These are phyloP conservation scores for Multifurca ochricompacta DNA, from an alignment of 768 basidiomycete species.

Conservation along the genomic window DNA sequence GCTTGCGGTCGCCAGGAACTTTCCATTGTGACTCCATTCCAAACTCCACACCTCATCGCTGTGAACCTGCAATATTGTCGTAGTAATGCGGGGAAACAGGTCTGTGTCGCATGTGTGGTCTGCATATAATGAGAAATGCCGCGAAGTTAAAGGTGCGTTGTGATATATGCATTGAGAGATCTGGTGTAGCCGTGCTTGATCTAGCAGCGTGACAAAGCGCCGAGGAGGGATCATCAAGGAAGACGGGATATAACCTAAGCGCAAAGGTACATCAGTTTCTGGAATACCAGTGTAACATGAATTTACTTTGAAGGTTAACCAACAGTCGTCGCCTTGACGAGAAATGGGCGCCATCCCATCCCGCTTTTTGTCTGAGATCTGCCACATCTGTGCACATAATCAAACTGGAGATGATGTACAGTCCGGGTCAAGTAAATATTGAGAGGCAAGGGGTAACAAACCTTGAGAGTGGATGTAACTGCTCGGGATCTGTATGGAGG, in stretches of 20 bases:
- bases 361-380: conserved; percentile 72
- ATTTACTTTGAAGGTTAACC: conserved; percentile 71
- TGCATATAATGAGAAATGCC: conserved; percentile 71
- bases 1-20: conserved; percentile 77
- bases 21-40: conserved; percentile 90
- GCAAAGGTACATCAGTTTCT: not conserved
- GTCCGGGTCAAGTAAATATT: not conserved
- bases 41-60: conserved; percentile 93
- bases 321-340: conserved; percentile 72
- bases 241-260: conserved; percentile 78
- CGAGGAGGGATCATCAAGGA: conserved; percentile 89
- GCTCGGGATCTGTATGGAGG: conserved; percentile 67
- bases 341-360: conserved; percentile 86
- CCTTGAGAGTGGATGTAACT: conserved; percentile 86
- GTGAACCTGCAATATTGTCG: conserved; percentile 79
- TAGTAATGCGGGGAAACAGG: conserved; percentile 79
- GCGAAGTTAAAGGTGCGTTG: conserved; percentile 51
- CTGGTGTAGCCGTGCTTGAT: conserved; percentile 80
- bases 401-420: conserved; percentile 13
- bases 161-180: conserved; percentile 80
- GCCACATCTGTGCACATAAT: conserved; percentile 88
- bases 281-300: not conserved
- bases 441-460: conserved; percentile 28
- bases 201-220: conserved; percentile 75
- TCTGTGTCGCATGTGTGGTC: conserved; percentile 80